Evolutionary conservation across 2,329 filamentous ascomycete species (phyloP).

Genomic region (Ascochyta pisi): DNA sequence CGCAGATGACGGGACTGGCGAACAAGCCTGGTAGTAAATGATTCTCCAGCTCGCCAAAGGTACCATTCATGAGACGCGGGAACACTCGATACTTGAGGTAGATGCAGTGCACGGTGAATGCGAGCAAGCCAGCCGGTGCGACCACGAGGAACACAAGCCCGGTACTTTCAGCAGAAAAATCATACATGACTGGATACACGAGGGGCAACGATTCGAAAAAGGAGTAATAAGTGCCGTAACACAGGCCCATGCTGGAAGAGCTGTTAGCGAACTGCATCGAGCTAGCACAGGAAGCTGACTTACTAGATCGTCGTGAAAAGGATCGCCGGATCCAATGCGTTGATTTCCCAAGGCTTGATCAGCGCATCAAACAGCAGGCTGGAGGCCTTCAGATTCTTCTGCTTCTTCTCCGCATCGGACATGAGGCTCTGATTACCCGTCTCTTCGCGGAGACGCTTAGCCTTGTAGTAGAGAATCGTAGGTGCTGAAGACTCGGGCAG

Average conservation of each 20-base stretch:
- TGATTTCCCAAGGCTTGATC: slow-evolving; percentile 80
- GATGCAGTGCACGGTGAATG: slow-evolving; percentile 69
- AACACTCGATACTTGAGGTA: slow-evolving; percentile 79
- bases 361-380: slow-evolving; percentile 59
- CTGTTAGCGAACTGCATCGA: background rate
- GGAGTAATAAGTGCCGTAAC: slow-evolving; percentile 76
- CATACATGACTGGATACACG: slow-evolving; percentile 78
- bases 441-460: slow-evolving; percentile 71
- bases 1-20: slow-evolving; percentile 62
- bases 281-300: background rate
- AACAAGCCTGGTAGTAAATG: slow-evolving; percentile 74
- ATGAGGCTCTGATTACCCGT: slow-evolving; percentile 72
- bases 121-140: slow-evolving; percentile 72
- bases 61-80: slow-evolving; percentile 66
- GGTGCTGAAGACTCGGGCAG: slow-evolving; percentile 87
- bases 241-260: slow-evolving; percentile 68
- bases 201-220: slow-evolving; percentile 69
- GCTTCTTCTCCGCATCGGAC: slow-evolving; percentile 79
- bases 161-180: slow-evolving; percentile 73
- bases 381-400: slow-evolving; percentile 45
- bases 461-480: slow-evolving; percentile 61
- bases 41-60: slow-evolving; percentile 71
- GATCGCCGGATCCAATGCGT: slow-evolving; percentile 82
- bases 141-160: slow-evolving; percentile 85
- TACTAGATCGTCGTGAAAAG: slow-evolving; percentile 77